Evolutionary conservation across 768 basidiomycete species (phyloP).

Genomic region (Russula griseocarnosa): DNA sequence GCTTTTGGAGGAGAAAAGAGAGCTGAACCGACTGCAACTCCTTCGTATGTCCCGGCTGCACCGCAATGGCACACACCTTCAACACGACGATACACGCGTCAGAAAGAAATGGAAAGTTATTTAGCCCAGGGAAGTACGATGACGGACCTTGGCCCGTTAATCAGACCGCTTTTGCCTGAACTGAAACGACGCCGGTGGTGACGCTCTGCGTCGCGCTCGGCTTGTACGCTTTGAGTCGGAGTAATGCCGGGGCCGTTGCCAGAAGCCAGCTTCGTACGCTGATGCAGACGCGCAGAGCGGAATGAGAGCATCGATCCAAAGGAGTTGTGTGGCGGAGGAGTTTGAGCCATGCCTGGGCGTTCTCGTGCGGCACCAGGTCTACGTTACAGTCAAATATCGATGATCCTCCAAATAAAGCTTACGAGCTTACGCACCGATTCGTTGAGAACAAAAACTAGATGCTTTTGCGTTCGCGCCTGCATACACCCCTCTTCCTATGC

Average conservation of each 20-base stretch:
- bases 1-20: background rate
- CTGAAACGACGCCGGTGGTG: slow-evolving; percentile 86
- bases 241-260: slow-evolving; percentile 68
- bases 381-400: background rate
- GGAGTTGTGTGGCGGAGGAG: slow-evolving; percentile 89
- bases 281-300: slow-evolving; percentile 70
- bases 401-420: too few species aligned
- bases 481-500: too few species aligned
- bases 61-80: slow-evolving; percentile 86
- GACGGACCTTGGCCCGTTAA: slow-evolving; percentile 70
- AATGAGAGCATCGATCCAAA: slow-evolving; percentile 94
- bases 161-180: slow-evolving; percentile 93
- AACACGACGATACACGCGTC: background rate
- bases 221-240: slow-evolving; percentile 81
- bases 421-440: too few species aligned
- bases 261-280: slow-evolving; percentile 77
- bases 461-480: too few species aligned
- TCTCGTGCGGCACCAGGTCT: slow-evolving; percentile 88
- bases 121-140: background rate
- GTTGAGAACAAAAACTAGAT: too few species aligned
- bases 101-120: background rate
- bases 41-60: slow-evolving; percentile 91
- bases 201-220: slow-evolving; percentile 60
- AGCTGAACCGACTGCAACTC: slow-evolving; percentile 87
- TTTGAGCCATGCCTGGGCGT: slow-evolving; percentile 79